A percentile compares a stretch with the other conserved stretches of the same genome.
phyloP scores from a whole-genome alignment of 805 yeast species.

The Barnettozyma botsteinii region DNA sequence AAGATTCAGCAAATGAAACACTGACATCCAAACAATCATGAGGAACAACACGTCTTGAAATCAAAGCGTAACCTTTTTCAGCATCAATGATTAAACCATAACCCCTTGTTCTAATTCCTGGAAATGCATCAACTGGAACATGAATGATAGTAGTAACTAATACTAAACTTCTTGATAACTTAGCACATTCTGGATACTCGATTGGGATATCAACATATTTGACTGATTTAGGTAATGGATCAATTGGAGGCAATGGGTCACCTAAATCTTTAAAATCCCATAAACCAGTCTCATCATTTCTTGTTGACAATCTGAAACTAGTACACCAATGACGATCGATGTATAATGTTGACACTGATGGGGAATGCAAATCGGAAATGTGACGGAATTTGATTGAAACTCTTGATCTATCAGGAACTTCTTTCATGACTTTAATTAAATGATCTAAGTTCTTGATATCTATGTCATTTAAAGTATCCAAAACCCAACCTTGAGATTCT shows the following conservation, averaged over 20 bases:
- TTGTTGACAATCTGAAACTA: slow-evolving; percentile 61
- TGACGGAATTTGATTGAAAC: slow-evolving; percentile 71
- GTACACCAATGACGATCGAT: slow-evolving; percentile 85
- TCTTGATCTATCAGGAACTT: slow-evolving; percentile 68
- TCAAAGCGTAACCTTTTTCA: slow-evolving; percentile 68
- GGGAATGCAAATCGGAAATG: slow-evolving; percentile 74
- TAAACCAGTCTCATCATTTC: slow-evolving; percentile 50
- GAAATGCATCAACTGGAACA: slow-evolving; percentile 68
- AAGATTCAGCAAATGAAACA: slow-evolving; percentile 80
- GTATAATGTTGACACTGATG: slow-evolving; percentile 56
- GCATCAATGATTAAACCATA: slow-evolving; percentile 84
- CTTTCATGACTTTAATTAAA: slow-evolving; percentile 71
- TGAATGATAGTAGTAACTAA: slow-evolving; percentile 61
- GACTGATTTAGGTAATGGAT: slow-evolving; percentile 54
- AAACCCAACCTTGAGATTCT: slow-evolving; percentile 71
- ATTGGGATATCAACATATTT: slow-evolving; percentile 65
- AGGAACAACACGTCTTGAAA: slow-evolving; percentile 73
- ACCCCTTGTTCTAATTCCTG: slow-evolving; percentile 53
- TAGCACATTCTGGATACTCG: slow-evolving; percentile 45
- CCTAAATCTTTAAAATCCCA: slow-evolving; percentile 51
- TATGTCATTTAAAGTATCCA: slow-evolving; percentile 70
- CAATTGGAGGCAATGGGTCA: slow-evolving; percentile 51
- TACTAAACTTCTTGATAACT: slow-evolving; percentile 63
- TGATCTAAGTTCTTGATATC: slow-evolving; percentile 71
- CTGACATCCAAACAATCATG: slow-evolving; percentile 70